phyloP scores from a whole-genome alignment of 352 stramenopile species.

The Phytophthora litchii region DNA sequence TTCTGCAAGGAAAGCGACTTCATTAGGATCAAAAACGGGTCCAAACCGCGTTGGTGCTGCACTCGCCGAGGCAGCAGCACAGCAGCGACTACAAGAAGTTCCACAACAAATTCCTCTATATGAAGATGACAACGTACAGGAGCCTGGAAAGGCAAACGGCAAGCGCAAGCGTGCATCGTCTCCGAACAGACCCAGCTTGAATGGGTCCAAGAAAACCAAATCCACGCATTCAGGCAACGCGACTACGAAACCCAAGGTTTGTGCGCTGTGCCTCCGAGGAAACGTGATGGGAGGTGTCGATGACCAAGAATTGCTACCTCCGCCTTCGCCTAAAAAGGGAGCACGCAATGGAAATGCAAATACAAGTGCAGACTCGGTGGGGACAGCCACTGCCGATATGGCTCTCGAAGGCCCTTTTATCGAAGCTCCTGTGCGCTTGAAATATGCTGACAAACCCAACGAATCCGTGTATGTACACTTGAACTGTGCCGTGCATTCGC shows the following conservation, averaged over 20 bases:
- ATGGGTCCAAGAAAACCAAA: constrained; percentile 31
- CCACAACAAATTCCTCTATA: constrained; percentile 37
- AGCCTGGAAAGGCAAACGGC: constrained; percentile 18
- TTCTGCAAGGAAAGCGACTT: constrained; percentile 9
- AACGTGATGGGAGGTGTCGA: constrained; percentile 40
- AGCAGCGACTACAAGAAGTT: constrained; percentile 28
- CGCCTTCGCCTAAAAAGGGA: constrained; percentile 16
- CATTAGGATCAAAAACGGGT: constrained; percentile 5
- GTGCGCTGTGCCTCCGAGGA: constrained; percentile 62
- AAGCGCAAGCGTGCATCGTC: constrained; percentile 41
- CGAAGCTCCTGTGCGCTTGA: constrained; percentile 73
- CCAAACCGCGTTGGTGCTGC: constrained; percentile 16
- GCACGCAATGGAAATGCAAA: constrained; percentile 17
- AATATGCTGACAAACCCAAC: constrained; percentile 69
- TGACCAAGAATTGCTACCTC: constrained; percentile 7
- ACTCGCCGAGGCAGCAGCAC: constrained; percentile 29
- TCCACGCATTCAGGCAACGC: constrained; percentile 11
- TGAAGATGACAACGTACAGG: constrained; percentile 35
- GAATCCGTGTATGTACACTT: constrained; percentile 81
- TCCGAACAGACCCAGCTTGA: constrained; percentile 16
- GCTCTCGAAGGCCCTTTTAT: constrained; percentile 74
- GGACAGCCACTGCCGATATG: constrained; percentile 33
- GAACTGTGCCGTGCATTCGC: constrained; percentile 83
- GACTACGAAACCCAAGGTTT: constrained; percentile 47
- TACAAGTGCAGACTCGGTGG: constrained; percentile 16